Percentiles rank a stretch among this genome's conserved stretches.
phyloP scores from a whole-genome alignment of 2,329 filamentous ascomycete genomes.

The Neopestalotiopsis sp. region DNA sequence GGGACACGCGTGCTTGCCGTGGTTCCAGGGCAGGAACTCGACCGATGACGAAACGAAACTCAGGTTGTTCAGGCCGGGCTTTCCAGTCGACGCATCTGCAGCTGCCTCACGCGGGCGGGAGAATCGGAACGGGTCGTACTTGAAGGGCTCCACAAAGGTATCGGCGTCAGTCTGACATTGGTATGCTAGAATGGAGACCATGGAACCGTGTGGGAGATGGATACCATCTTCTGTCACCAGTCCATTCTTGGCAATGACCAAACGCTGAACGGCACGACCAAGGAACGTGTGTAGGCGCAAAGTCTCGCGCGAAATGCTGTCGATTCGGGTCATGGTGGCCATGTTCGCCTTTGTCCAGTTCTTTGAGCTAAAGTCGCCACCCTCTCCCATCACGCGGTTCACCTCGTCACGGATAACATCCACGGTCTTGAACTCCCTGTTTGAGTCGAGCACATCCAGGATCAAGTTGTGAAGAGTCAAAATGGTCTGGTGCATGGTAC shows the following conservation, averaged over 20 bases:
- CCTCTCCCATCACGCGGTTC: conserved; percentile 32
- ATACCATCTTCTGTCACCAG: conserved; percentile 36
- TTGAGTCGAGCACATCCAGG: conserved; percentile 46
- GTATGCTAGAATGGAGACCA: conserved; percentile 36
- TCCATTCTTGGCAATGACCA: conserved; percentile 31
- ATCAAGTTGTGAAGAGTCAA: conserved; percentile 45
- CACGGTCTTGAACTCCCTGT: conserved; percentile 43
- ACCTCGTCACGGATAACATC: conserved; percentile 43
- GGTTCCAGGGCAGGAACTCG: conserved; percentile 40
- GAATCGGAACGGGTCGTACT: conserved; percentile 47
- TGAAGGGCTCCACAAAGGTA: conserved; percentile 36
- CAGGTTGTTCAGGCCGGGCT: conserved; percentile 24
- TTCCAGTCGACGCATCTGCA: conserved; percentile 19
- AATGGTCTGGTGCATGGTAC: conserved; percentile 44
- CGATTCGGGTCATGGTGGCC: conserved; percentile 40
- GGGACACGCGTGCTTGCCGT: conserved; percentile 46
- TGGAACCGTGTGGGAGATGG: conserved; percentile 34
- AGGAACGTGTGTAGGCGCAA: conserved; percentile 41
- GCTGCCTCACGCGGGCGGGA: conserved; percentile 37
- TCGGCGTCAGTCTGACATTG: conserved; percentile 34
- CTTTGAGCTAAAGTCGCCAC: conserved; percentile 19
- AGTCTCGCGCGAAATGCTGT: conserved; percentile 48
- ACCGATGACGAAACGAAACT: conserved; percentile 39
- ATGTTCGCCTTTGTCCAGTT: conserved; percentile 46
- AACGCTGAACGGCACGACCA: conserved; percentile 33